Conservation (phyloP, 208 protist genomes). For the Wallacemonas rigidus region DNA sequence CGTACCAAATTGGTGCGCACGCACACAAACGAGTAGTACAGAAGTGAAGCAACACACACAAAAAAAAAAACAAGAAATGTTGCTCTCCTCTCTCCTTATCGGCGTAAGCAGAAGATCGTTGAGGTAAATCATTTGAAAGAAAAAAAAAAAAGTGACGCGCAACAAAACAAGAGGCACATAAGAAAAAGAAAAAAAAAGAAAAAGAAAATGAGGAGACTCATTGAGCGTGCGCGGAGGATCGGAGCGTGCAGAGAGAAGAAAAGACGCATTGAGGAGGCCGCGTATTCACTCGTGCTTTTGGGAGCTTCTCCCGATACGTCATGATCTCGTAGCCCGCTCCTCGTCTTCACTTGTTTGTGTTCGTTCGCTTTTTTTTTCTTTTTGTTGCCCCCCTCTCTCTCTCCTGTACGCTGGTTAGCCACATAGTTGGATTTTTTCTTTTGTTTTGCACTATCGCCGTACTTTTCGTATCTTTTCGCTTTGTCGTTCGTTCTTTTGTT, state of each 20-base stretch:
- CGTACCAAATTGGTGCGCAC: no score
- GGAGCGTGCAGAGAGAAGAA: no score
- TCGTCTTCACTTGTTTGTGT: not conserved
- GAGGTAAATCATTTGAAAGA: not conserved
- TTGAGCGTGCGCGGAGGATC: no score
- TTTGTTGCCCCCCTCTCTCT: not conserved
- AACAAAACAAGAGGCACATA: not conserved
- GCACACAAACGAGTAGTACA: not conserved
- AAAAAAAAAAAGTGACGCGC: not conserved
- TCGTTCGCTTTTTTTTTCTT: conserved; percentile 11
- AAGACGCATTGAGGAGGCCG: no score
- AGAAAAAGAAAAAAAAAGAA: not conserved
- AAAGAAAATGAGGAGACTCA: not conserved
- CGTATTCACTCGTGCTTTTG: no score
- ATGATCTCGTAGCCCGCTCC: no score
- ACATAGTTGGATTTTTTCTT: conserved; percentile 21
- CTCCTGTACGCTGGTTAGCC: conserved; percentile 15
- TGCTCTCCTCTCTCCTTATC: not conserved
- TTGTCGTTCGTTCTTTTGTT: not conserved
- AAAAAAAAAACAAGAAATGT: not conserved
- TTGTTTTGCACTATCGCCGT: conserved; percentile 2
- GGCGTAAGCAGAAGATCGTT: no score
- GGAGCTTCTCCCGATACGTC: no score
- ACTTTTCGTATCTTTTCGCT: not conserved
- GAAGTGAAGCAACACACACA: not conserved